These are phyloP conservation scores for Globisporangium cylindrosporum DNA, from an alignment of 352 stramenopile species.

Conservation along the genomic window DNA sequence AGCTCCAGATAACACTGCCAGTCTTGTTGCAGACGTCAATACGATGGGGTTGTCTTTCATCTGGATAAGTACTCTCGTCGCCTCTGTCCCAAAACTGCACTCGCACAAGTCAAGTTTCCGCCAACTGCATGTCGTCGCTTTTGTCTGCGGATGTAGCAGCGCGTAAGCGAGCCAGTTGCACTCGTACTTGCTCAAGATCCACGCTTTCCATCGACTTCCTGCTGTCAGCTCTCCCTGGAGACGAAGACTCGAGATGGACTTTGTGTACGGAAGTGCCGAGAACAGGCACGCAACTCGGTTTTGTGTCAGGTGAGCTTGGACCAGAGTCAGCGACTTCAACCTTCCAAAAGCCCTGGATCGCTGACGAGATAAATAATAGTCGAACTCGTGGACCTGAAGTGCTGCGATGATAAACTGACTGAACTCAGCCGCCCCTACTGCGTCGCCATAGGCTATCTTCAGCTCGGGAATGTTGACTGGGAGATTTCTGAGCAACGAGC, in stretches of 20 bases:
- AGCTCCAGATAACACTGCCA: not conserved
- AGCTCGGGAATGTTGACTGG: not conserved
- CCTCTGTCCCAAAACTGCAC: not conserved
- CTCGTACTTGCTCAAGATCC: not conserved
- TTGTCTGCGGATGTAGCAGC: not conserved
- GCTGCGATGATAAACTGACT: not conserved
- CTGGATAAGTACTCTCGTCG: not conserved
- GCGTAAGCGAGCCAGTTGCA: not conserved
- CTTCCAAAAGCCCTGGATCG: not conserved
- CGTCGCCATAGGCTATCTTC: not conserved
- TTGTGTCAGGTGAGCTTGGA: not conserved
- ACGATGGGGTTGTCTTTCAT: not conserved
- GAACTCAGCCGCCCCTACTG: not conserved
- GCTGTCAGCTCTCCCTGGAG: not conserved
- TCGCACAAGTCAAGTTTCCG: not conserved
- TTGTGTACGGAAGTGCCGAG: not conserved
- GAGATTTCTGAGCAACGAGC: not conserved
- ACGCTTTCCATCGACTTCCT: not conserved
- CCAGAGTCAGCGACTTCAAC: not conserved
- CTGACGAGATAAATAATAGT: not conserved
- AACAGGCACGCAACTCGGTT: not conserved
- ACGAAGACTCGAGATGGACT: not conserved
- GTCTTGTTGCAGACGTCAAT: not conserved
- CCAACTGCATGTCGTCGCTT: not conserved
- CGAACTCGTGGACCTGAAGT: not conserved